Evolutionary conservation across 2,329 filamentous ascomycete species (phyloP).

Genomic region (Laburnicola sp.): DNA sequence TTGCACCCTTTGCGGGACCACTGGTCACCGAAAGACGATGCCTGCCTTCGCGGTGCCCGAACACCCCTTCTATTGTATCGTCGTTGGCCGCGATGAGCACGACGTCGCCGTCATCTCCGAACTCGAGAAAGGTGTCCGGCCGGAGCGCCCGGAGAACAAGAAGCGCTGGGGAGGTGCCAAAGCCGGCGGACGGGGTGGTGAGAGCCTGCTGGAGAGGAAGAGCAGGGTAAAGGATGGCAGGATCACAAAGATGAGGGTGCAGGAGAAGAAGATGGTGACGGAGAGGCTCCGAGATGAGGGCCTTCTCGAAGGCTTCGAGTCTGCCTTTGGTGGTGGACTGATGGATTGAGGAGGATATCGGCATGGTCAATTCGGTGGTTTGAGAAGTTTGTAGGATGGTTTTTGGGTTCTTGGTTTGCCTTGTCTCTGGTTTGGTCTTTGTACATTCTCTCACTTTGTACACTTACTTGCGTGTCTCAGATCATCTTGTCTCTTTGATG

Average conservation of each 20-base stretch:
- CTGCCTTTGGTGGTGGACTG: background rate
- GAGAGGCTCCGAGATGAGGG: background rate
- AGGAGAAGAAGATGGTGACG: conserved; percentile 13
- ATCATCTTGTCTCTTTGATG: no score
- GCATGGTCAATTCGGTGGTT: no score
- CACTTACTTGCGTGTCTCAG: no score
- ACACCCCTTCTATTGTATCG: conserved; percentile 9
- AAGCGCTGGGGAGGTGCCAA: background rate
- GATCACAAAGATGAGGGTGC: conserved; percentile 3
- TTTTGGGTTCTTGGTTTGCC: no score
- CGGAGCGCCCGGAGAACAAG: background rate
- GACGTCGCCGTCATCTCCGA: conserved; percentile 8
- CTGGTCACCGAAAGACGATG: background rate
- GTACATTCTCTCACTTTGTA: no score
- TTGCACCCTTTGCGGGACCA: conserved; percentile 6
- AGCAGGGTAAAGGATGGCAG: background rate
- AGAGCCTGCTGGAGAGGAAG: background rate
- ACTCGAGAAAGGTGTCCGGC: conserved; percentile 9
- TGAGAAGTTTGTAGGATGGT: no score
- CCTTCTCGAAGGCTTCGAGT: background rate
- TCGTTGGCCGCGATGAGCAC: conserved; percentile 4
- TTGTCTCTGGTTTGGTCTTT: no score
- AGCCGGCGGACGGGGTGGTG: background rate
- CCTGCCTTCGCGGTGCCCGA: background rate
- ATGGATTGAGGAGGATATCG: no score